Conservation (phyloP, 1,284 basidiomycete genomes). For the Apiotrichum domesticum region DNA sequence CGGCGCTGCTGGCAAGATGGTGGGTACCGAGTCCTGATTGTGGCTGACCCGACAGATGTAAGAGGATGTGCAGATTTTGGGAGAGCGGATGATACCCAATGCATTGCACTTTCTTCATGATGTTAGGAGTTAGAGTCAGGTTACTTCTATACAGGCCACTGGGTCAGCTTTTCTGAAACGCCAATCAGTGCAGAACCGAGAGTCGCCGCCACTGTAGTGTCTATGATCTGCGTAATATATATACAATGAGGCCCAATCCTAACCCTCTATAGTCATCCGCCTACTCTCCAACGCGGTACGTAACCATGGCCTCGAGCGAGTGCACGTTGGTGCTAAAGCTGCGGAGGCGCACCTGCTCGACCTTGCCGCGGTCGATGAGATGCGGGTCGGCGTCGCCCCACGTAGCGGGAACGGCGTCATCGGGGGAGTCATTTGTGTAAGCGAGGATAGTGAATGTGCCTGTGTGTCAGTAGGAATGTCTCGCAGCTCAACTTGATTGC, state of each 20-base stretch:
- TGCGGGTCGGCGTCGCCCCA: conserved; percentile 95
- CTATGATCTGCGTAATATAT: not conserved
- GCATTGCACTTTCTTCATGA: not conserved
- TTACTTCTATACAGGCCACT: not conserved
- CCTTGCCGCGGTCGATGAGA: conserved; percentile 89
- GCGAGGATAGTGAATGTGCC: conserved; percentile 82
- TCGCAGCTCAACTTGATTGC: too few relatives aligned
- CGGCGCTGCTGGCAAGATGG: conserved; percentile 44
- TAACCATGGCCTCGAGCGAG: conserved; percentile 63
- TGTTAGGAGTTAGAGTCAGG: not conserved
- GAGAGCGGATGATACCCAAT: not conserved
- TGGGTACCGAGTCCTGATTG: conserved; percentile 14
- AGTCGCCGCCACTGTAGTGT: too few relatives aligned
- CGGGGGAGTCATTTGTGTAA: conserved; percentile 69
- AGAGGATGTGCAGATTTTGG: not conserved
- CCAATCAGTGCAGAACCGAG: too few relatives aligned
- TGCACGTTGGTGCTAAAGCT: conserved; percentile 88
- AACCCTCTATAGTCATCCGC: not conserved
- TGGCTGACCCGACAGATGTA: conserved; percentile 7
- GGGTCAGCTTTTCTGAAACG: too few relatives aligned
- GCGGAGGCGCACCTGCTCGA: conserved; percentile 88
- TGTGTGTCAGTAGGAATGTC: conserved; percentile 17
- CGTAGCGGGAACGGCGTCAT: conserved; percentile 62
- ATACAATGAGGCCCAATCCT: not conserved
- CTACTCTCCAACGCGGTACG: conserved; percentile 42